Evolutionary conservation across 441 rosid genomes (phyloP).

Genomic region (Geranium incanum): DNA sequence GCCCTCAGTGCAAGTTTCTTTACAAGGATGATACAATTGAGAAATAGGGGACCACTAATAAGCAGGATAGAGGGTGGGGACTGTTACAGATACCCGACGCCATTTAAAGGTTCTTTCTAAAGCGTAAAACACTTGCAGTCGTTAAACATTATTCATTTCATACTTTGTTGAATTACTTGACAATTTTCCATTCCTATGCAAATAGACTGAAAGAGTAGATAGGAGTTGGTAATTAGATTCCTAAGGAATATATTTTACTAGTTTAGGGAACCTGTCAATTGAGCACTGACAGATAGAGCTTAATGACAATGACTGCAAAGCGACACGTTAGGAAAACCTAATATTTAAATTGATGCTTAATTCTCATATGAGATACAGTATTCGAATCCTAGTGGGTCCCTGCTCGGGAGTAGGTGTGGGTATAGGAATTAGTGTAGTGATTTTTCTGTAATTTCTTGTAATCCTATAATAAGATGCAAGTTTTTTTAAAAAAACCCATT

Average conservation of each 20-base stretch:
- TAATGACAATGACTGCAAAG: no score
- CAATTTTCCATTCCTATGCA: neutral
- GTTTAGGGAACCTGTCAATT: no score
- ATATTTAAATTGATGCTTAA: neutral
- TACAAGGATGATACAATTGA: conserved; percentile 1
- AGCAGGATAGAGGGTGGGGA: neutral
- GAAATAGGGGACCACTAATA: conserved; percentile 8
- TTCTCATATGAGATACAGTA: neutral
- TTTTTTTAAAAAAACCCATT: neutral
- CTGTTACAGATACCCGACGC: neutral
- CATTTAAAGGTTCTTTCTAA: neutral
- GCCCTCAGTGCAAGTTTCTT: conserved; percentile 8
- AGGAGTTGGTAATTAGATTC: neutral
- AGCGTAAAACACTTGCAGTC: neutral
- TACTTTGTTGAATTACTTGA: neutral
- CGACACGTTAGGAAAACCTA: neutral
- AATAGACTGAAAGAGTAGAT: neutral
- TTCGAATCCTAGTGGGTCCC: no score
- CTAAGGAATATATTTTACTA: neutral
- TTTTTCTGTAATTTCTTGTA: no score
- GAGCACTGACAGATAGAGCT: neutral
- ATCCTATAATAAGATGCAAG: no score
- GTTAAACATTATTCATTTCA: neutral
- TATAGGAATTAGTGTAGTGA: no score
- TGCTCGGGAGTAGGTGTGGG: no score